Conservation (phyloP, 352 stramenopile genomes). For the Globisporangium okanoganense region DNA sequence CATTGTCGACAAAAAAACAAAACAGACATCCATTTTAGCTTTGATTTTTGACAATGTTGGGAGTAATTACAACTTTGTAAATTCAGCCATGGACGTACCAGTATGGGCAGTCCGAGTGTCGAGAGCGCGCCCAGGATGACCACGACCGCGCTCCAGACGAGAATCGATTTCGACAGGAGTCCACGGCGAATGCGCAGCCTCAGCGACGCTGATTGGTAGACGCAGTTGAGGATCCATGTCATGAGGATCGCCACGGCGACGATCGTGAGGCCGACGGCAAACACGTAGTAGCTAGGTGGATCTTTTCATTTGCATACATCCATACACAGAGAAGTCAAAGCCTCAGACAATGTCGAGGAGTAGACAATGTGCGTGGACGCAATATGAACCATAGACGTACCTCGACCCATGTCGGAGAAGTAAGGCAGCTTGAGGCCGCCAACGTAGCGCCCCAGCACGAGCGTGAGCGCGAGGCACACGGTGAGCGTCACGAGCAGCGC, state of each 20-base stretch:
- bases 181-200: conserved; percentile 22
- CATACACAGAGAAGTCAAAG: neutral
- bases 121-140: conserved; percentile 33
- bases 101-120: conserved; percentile 33
- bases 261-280: conserved; percentile 33
- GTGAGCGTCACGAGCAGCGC: conserved; percentile 39
- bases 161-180: conserved; percentile 15
- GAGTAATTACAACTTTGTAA: too few species aligned
- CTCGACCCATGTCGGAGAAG: conserved; percentile 57
- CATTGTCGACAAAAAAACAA: conserved; percentile 12
- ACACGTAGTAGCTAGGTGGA: conserved; percentile 34
- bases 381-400: conserved; percentile 9
- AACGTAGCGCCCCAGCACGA: conserved; percentile 33
- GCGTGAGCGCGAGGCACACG: conserved; percentile 38
- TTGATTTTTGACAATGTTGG: neutral
- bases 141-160: conserved; percentile 17
- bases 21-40: neutral
- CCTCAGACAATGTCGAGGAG: too few species aligned
- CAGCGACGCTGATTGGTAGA: conserved; percentile 30
- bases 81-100: too few species aligned
- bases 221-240: conserved; percentile 44
- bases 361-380: neutral
- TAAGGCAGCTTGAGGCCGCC: conserved; percentile 48
- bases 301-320: conserved; percentile 16
- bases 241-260: conserved; percentile 35